These are phyloP conservation scores for Pythium sukuiense DNA, from an alignment of 352 stramenopile genomes.

Conservation along the genomic window DNA sequence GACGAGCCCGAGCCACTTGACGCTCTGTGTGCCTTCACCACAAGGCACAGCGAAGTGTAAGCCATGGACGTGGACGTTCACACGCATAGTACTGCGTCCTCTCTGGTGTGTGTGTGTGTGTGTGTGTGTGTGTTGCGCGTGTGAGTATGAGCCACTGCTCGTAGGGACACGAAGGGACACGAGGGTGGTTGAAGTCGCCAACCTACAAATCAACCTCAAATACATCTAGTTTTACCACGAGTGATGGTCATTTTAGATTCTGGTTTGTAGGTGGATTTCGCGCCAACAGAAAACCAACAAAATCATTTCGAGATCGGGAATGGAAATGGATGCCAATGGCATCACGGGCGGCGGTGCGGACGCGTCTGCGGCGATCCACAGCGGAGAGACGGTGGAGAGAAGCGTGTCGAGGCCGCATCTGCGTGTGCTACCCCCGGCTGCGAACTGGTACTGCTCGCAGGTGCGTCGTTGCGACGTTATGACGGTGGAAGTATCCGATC, in stretches of 20 bases:
- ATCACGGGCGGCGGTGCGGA: neutral
- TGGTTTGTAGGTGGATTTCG: constrained; percentile 7
- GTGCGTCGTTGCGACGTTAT: constrained; percentile 28
- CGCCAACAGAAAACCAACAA: constrained; percentile 1
- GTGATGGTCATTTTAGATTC: constrained; percentile 20
- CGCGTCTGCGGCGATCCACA: neutral
- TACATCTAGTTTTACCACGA: neutral
- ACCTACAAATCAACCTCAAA: constrained; percentile 8
- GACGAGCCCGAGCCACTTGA: constrained; percentile 84
- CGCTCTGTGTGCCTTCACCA: constrained; percentile 69
- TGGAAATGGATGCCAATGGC: constrained; percentile 1
- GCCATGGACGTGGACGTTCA: constrained; percentile 68
- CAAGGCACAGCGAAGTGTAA: constrained; percentile 74
- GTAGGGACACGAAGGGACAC: constrained; percentile 14
- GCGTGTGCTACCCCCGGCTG: constrained; percentile 53
- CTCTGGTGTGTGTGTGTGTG: too few relatives aligned
- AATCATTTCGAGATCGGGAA: neutral
- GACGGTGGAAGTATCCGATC: neutral
- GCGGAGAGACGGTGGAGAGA: neutral
- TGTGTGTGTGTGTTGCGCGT: neutral
- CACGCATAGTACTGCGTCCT: constrained; percentile 37
- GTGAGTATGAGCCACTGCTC: neutral
- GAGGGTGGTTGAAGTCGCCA: constrained; percentile 8
- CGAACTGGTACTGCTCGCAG: constrained; percentile 83
- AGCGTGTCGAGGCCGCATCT: constrained; percentile 14